Percentiles rank a stretch among this genome's conserved stretches.
These are phyloP conservation scores for Cinnamomum chago DNA, from an alignment of 164 flowering plant species.

Conservation along the genomic window DNA sequence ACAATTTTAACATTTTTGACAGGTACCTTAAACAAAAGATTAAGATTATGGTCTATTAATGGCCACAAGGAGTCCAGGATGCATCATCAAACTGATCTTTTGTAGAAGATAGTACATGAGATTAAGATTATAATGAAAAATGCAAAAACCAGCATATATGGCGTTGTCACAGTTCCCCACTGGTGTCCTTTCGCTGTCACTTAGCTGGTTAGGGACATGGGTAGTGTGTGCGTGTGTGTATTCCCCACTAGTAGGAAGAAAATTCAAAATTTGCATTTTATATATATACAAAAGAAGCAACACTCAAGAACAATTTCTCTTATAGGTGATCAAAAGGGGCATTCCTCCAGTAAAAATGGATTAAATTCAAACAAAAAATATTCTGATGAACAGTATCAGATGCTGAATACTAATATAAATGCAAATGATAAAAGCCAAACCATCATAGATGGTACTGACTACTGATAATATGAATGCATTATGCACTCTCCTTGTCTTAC, in stretches of 20 bases:
- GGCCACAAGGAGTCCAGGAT: not conserved
- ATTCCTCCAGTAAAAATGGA: not conserved
- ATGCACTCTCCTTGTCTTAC: constrained; percentile 39
- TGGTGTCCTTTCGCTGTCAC: too few relatives aligned
- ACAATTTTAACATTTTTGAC: too few relatives aligned
- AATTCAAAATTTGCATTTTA: too few relatives aligned
- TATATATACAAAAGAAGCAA: too few relatives aligned
- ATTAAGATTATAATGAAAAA: not conserved
- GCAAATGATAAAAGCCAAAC: not conserved
- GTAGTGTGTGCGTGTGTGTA: too few relatives aligned
- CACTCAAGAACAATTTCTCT: too few relatives aligned
- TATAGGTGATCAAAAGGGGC: not conserved
- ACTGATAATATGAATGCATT: not conserved
- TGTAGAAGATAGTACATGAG: not conserved
- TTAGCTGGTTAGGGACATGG: too few relatives aligned
- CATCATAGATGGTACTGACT: not conserved
- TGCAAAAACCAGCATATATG: not conserved
- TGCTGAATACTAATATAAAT: not conserved
- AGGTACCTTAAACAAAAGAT: too few relatives aligned
- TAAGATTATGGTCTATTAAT: too few relatives aligned
- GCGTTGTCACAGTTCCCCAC: not conserved
- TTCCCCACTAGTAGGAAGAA: too few relatives aligned
- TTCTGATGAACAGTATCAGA: not conserved
- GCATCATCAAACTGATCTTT: not conserved
- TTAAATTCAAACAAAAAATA: not conserved